These are phyloP conservation scores for Triticum aestivum DNA, from an alignment of 176 grass and related monocot genomes.

Conservation along the genomic window DNA sequence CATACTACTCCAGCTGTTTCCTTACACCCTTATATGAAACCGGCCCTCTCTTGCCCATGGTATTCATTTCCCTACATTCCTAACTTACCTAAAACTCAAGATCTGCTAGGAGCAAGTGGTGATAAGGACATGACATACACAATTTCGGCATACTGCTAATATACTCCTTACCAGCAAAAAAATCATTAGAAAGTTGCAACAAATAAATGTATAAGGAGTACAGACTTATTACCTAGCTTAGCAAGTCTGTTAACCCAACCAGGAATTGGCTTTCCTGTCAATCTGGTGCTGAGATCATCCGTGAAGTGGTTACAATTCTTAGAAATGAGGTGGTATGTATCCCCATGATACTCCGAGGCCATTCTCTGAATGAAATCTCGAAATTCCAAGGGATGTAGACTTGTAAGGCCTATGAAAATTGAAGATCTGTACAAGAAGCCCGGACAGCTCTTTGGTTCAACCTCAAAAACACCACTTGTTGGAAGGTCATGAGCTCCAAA, in stretches of 20 bases:
- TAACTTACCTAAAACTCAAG: slow-evolving; percentile 15
- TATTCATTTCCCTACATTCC: background rate
- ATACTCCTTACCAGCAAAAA: slow-evolving; percentile 2
- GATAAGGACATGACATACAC: background rate
- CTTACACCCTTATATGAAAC: background rate
- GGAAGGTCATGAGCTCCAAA: slow-evolving; percentile 92
- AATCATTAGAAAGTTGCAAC: slow-evolving; percentile 14
- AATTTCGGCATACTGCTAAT: background rate
- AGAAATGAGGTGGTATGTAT: slow-evolving; percentile 95
- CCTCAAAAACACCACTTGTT: slow-evolving; percentile 88
- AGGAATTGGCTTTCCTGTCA: slow-evolving; percentile 72
- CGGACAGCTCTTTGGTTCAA: slow-evolving; percentile 86
- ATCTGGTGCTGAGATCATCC: slow-evolving; percentile 75
- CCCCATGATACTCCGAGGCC: slow-evolving; percentile 80
- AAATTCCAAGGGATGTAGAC: slow-evolving; percentile 57
- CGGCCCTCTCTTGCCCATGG: background rate
- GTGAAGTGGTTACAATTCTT: slow-evolving; percentile 99
- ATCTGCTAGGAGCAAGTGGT: background rate
- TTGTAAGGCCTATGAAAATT: slow-evolving; percentile 63
- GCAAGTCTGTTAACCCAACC: slow-evolving; percentile 96
- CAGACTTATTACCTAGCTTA: slow-evolving; percentile 62
- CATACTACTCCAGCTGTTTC: background rate
- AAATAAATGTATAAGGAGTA: slow-evolving; percentile 6
- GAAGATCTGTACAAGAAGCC: slow-evolving; percentile 84
- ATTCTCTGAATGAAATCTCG: slow-evolving; percentile 74